Conservation (phyloP, 2,329 filamentous ascomycete species). For the Cordyceps farinosa region DNA sequence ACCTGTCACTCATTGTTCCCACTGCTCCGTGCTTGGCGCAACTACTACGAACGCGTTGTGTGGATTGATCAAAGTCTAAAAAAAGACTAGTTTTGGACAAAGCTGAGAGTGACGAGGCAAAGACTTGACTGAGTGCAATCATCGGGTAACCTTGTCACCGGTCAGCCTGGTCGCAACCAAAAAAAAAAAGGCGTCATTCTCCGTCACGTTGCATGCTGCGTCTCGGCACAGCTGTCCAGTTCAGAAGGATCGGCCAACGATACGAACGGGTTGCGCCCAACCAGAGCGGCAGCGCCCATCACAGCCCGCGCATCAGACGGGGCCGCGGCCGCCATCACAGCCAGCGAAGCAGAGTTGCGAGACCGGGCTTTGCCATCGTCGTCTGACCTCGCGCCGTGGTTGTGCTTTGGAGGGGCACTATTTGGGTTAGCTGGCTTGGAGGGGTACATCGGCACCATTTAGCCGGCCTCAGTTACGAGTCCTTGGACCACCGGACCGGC, state of each 20-base stretch:
- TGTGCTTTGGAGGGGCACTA: background rate
- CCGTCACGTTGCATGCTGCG: background rate
- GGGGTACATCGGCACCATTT: conserved; percentile 4
- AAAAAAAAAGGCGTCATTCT: background rate
- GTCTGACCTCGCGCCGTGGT: conserved; percentile 9
- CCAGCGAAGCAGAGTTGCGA: background rate
- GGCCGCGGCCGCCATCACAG: background rate
- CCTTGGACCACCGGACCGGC: background rate
- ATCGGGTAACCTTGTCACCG: background rate
- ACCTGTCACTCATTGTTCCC: no score
- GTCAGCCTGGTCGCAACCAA: no score
- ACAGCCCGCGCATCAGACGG: background rate
- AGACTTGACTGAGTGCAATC: no score
- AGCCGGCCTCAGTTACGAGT: conserved; percentile 7
- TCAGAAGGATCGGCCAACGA: background rate
- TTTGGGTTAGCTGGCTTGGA: background rate
- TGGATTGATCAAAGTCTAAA: no score
- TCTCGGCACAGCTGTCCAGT: background rate
- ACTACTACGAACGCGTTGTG: no score
- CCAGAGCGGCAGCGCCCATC: background rate
- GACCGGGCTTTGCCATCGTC: conserved; percentile 1
- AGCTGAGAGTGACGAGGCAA: no score
- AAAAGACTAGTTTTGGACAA: no score
- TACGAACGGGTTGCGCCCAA: background rate
- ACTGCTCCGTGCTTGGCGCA: no score